phyloP scores from a whole-genome alignment of 2,329 filamentous ascomycete species.

The Seiridium unicorne region DNA sequence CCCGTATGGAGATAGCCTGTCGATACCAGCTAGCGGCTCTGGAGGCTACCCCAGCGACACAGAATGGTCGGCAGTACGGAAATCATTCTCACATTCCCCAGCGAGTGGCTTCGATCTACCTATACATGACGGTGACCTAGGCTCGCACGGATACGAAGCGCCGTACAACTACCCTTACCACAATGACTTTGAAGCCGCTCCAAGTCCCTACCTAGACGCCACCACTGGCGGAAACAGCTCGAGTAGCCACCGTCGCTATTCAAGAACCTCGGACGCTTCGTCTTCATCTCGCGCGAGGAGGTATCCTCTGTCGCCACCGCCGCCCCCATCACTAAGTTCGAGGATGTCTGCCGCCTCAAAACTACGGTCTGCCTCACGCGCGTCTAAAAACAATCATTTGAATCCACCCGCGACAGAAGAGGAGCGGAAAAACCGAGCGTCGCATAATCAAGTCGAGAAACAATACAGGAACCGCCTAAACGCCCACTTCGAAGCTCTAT shows the following conservation, averaged over 20 bases:
- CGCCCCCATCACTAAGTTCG: neutral
- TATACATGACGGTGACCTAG: neutral
- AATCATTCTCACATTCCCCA: conserved; percentile 4
- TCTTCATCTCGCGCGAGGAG: neutral
- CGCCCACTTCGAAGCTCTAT: conserved; percentile 41
- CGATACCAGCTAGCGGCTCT: neutral
- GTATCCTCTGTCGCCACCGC: conserved; percentile 2
- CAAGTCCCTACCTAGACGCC: neutral
- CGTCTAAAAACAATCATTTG: conserved; percentile 32
- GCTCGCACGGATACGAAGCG: neutral
- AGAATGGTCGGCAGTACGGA: neutral
- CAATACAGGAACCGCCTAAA: conserved; percentile 48
- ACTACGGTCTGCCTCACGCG: conserved; percentile 30
- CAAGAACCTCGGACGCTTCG: neutral
- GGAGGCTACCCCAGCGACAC: conserved; percentile 1
- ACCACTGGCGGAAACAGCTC: neutral
- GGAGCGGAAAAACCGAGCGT: conserved; percentile 31
- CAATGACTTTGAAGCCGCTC: neutral
- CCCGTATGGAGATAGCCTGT: neutral
- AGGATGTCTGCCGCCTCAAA: conserved; percentile 14
- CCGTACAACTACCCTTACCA: conserved; percentile 1
- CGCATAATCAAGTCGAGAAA: conserved; percentile 47
- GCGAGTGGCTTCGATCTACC: neutral
- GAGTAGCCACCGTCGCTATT: neutral
- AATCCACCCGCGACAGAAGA: conserved; percentile 30